A percentile compares a stretch with the other conserved stretches of the same genome.
Conservation (phyloP, 2,329 filamentous ascomycete species). For the Dendryphion nanum region DNA sequence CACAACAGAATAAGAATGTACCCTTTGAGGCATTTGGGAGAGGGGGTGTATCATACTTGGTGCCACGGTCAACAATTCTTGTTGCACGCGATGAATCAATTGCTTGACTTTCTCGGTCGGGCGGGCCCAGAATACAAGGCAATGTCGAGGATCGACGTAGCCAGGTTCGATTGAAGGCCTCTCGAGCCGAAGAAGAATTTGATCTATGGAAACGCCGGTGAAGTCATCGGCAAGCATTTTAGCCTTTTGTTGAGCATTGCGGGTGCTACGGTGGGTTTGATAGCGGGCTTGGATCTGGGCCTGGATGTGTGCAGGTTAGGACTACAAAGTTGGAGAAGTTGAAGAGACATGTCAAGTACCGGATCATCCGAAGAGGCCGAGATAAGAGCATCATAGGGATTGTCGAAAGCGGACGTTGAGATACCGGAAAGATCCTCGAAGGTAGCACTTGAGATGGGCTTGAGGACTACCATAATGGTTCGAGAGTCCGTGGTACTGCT, state of each 20-base stretch:
- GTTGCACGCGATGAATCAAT: constrained; percentile 68
- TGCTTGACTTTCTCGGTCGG: constrained; percentile 70
- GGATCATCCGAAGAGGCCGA: constrained; percentile 63
- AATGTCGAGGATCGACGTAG: constrained; percentile 74
- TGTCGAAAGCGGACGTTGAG: constrained; percentile 49
- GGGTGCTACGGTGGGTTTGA: constrained; percentile 67
- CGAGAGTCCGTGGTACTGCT: too few relatives aligned
- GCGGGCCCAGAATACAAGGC: constrained; percentile 84
- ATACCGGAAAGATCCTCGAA: constrained; percentile 43
- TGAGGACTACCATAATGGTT: too few relatives aligned
- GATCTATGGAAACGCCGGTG: constrained; percentile 70
- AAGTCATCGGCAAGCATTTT: constrained; percentile 72
- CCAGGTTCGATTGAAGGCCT: constrained; percentile 62
- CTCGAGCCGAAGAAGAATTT: constrained; percentile 69
- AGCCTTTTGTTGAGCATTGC: constrained; percentile 72
- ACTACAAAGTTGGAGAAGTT: too few relatives aligned
- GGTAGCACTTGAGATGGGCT: constrained; percentile 18
- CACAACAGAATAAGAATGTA: not conserved
- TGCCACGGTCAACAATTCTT: constrained; percentile 60
- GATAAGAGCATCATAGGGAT: constrained; percentile 76
- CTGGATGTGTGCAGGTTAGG: constrained; percentile 41
- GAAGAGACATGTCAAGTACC: constrained; percentile 52
- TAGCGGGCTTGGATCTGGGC: constrained; percentile 70
- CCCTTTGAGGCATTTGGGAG: constrained; percentile 11
- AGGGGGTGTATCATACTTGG: constrained; percentile 62